These are phyloP conservation scores for Geotrichum histeridarum DNA, from an alignment of 1,139 yeast genomes.

Conservation along the genomic window DNA sequence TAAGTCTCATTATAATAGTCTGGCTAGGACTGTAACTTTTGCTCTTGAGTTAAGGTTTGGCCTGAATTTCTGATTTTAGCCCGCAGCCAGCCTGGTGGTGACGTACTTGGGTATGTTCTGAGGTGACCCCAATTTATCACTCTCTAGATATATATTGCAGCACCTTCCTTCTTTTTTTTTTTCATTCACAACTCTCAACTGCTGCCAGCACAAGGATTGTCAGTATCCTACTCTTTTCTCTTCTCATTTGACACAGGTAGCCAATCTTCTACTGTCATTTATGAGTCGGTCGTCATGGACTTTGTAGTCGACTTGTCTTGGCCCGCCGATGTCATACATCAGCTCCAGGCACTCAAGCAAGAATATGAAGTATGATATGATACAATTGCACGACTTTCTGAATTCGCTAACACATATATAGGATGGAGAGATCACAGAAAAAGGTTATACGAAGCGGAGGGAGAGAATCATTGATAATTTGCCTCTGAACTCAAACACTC, in stretches of 20 bases:
- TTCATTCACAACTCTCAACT: neutral
- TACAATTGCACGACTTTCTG: too few species aligned
- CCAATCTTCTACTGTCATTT: neutral
- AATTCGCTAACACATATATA: constrained; percentile 22
- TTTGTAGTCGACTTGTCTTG: constrained; percentile 43
- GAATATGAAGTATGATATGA: constrained; percentile 41
- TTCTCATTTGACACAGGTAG: neutral
- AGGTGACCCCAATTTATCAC: too few species aligned
- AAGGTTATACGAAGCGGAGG: constrained; percentile 58
- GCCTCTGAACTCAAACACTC: constrained; percentile 20
- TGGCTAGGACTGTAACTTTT: too few species aligned
- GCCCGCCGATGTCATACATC: constrained; percentile 35
- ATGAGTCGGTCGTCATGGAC: constrained; percentile 34
- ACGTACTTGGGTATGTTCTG: too few species aligned
- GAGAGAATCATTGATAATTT: constrained; percentile 37
- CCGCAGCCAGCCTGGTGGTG: too few species aligned
- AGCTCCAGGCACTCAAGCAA: constrained; percentile 42
- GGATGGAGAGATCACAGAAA: constrained; percentile 63
- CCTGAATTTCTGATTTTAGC: too few species aligned
- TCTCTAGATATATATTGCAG: too few species aligned
- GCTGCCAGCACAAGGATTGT: neutral
- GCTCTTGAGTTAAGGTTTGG: too few species aligned
- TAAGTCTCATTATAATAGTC: too few species aligned
- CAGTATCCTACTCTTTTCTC: neutral
- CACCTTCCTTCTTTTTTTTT: neutral